Conservation (phyloP, 225 moss, liverwort and hornwort species). For the Pleurozium schreberi region DNA sequence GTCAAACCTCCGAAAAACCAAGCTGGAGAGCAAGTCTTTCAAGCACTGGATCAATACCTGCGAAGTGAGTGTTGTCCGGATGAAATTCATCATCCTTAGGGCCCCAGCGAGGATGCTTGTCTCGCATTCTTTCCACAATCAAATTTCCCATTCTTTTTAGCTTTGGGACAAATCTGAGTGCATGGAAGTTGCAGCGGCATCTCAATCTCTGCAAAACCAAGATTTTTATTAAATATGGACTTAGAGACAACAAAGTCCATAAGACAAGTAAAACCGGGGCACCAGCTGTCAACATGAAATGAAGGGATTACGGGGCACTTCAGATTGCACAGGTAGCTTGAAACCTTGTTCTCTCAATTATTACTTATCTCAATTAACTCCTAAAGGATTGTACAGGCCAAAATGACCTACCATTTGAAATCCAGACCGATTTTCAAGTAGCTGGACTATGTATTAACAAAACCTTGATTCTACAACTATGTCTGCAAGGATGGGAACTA, state of each 20-base stretch:
- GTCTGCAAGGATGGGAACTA: too few relatives aligned
- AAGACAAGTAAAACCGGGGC: background rate
- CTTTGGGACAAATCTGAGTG: slow-evolving; percentile 56
- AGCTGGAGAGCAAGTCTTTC: slow-evolving; percentile 7
- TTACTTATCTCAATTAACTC: background rate
- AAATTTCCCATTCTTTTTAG: slow-evolving; percentile 40
- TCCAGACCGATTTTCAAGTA: too few relatives aligned
- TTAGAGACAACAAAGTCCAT: background rate
- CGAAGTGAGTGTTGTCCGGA: background rate
- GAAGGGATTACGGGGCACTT: background rate
- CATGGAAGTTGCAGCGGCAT: slow-evolving; percentile 96
- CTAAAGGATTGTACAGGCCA: too few relatives aligned
- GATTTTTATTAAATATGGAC: background rate
- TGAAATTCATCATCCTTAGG: slow-evolving; percentile 35
- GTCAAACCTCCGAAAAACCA: slow-evolving; percentile 18
- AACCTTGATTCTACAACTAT: too few relatives aligned
- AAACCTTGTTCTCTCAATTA: background rate
- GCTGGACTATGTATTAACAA: too few relatives aligned
- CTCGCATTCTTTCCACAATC: slow-evolving; percentile 66
- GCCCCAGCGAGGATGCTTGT: slow-evolving; percentile 69
- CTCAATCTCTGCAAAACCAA: slow-evolving; percentile 63
- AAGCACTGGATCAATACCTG: slow-evolving; percentile 3
- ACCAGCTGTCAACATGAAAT: background rate
- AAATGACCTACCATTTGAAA: too few relatives aligned
- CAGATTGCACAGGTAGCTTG: background rate